A percentile compares a stretch with the other conserved stretches of the same genome.
Conservation (phyloP, 805 yeast genomes). For the Lipomyces yamanashiensis region DNA sequence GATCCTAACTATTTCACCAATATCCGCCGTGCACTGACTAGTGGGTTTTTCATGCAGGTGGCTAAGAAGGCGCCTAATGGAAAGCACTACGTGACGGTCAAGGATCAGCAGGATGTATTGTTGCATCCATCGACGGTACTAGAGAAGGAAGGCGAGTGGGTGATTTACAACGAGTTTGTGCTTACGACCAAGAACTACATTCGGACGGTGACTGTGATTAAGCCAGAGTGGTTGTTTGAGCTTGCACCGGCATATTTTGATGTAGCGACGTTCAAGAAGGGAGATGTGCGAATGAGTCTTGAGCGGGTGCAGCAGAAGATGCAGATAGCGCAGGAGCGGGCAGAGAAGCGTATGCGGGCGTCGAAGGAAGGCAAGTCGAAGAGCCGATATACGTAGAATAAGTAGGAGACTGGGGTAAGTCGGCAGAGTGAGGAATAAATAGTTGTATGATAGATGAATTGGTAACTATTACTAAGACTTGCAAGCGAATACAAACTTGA, state of each 20-base stretch:
- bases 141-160: slow-evolving; percentile 90
- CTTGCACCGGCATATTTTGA: slow-evolving; percentile 75
- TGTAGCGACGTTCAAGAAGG: slow-evolving; percentile 63
- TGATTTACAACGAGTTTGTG: slow-evolving; percentile 92
- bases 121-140: slow-evolving; percentile 92
- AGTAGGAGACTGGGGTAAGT: no score
- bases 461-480: no score
- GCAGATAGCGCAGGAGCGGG: slow-evolving; percentile 38
- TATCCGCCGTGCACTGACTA: slow-evolving; percentile 80
- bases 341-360: slow-evolving; percentile 25
- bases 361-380: slow-evolving; percentile 7
- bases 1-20: slow-evolving; percentile 71
- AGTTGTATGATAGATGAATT: neutral
- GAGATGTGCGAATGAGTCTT: slow-evolving; percentile 72
- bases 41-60: slow-evolving; percentile 97
- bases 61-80: slow-evolving; percentile 74
- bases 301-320: slow-evolving; percentile 61
- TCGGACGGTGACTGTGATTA: slow-evolving; percentile 87
- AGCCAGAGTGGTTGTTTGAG: slow-evolving; percentile 91
- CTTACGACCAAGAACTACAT: slow-evolving; percentile 91
- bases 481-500: no score
- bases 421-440: neutral
- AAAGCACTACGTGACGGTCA: slow-evolving; percentile 86
- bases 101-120: slow-evolving; percentile 94
- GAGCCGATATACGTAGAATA: slow-evolving; percentile 15